Conservation (phyloP, 306 rosid species). For the Quercus agrifolia region DNA sequence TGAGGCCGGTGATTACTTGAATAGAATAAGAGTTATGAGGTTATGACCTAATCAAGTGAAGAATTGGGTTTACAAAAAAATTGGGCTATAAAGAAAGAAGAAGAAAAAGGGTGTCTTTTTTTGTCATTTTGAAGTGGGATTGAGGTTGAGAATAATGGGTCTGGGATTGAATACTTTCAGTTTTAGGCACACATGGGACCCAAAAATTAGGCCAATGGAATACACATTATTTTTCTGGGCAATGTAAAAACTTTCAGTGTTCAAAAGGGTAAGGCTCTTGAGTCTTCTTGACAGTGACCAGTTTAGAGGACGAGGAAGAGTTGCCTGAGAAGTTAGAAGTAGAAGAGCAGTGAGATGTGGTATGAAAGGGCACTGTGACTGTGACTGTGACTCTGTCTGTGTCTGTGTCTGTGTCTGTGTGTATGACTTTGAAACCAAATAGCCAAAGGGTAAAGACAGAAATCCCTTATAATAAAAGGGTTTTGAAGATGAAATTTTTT, state of each 20-base stretch:
- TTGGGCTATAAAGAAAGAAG: slow-evolving; percentile 20
- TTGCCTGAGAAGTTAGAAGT: slow-evolving; percentile 10
- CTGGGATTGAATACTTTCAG: slow-evolving; percentile 30
- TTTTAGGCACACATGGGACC: slow-evolving; percentile 43
- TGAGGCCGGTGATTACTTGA: not conserved
- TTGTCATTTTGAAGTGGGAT: not conserved
- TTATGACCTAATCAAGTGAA: slow-evolving; percentile 1
- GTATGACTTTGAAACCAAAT: too few relatives aligned
- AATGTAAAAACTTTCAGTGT: slow-evolving; percentile 31
- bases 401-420: too few relatives aligned
- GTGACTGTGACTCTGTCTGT: not conserved
- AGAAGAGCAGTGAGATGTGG: not conserved
- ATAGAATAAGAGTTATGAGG: not conserved
- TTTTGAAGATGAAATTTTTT: too few relatives aligned
- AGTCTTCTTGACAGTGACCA: not conserved
- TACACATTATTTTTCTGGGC: slow-evolving; percentile 5
- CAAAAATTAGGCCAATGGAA: slow-evolving; percentile 27
- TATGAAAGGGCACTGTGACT: not conserved
- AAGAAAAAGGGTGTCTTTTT: slow-evolving; percentile 10
- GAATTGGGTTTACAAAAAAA: slow-evolving; percentile 6
- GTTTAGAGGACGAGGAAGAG: not conserved
- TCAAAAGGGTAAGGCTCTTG: slow-evolving; percentile 10
- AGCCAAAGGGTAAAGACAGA: too few relatives aligned
- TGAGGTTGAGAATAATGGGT: slow-evolving; percentile 27
- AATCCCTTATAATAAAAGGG: too few relatives aligned